Conservation (phyloP, 768 basidiomycete species). For the Panellus pusillus region DNA sequence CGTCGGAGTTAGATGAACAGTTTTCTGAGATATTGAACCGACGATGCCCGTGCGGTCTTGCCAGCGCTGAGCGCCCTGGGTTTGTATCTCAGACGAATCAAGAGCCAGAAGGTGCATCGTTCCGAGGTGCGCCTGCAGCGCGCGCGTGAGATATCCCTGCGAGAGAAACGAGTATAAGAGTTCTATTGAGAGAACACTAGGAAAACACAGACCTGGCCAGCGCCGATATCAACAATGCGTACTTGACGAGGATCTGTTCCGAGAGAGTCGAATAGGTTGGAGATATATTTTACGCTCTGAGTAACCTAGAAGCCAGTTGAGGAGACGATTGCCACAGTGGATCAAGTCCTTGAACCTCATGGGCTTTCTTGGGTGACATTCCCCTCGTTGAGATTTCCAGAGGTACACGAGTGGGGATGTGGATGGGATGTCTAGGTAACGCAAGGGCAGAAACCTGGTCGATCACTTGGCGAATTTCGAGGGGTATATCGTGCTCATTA, state of each 20-base stretch:
- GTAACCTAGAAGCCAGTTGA: constrained; percentile 34
- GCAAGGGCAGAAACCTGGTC: constrained; percentile 8
- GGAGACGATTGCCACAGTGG: neutral
- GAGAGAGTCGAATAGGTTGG: constrained; percentile 33
- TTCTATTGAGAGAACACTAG: neutral
- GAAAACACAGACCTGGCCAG: constrained; percentile 57
- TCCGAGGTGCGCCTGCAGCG: constrained; percentile 35
- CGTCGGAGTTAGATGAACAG: constrained; percentile 51
- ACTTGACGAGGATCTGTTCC: constrained; percentile 20
- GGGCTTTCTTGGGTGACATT: constrained; percentile 76
- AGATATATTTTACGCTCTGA: constrained; percentile 60
- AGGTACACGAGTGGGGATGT: constrained; percentile 3
- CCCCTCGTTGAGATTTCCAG: constrained; percentile 32
- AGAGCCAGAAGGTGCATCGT: constrained; percentile 59
- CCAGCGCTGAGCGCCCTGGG: constrained; percentile 55
- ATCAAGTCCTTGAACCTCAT: constrained; percentile 40
- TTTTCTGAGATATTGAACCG: constrained; percentile 54
- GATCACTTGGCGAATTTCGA: constrained; percentile 9
- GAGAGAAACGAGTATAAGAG: neutral
- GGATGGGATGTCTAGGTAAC: constrained; percentile 9
- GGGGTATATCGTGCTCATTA: constrained; percentile 11
- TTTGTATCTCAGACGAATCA: constrained; percentile 61
- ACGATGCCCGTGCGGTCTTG: constrained; percentile 22
- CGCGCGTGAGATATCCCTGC: constrained; percentile 66
- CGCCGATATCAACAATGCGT: constrained; percentile 70